Conservation (phyloP, 305 asterid genomes). For the Fraxinus sp. region DNA sequence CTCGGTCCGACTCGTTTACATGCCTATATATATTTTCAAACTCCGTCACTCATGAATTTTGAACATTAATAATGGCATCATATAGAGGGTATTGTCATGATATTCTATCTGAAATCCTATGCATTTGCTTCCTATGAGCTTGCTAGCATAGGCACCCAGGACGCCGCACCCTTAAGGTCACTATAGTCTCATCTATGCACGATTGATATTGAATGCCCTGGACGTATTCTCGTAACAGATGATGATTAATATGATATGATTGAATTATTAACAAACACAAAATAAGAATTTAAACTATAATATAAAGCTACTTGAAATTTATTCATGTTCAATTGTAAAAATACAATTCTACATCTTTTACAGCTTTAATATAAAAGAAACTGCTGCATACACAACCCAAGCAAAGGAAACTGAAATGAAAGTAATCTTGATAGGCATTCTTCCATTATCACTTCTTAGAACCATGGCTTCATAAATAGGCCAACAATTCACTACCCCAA, state of each 20-base stretch:
- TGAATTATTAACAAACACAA: neutral
- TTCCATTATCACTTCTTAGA: conserved; percentile 51
- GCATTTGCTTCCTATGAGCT: too few relatives aligned
- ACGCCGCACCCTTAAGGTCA: too few relatives aligned
- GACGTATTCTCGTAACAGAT: neutral
- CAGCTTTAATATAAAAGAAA: conserved; percentile 25
- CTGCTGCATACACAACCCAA: conserved; percentile 26
- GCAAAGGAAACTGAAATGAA: conserved; percentile 30
- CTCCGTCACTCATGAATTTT: too few relatives aligned
- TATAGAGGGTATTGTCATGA: too few relatives aligned
- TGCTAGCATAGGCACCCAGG: neutral
- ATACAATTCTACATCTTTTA: neutral
- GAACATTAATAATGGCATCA: too few relatives aligned
- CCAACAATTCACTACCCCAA: conserved; percentile 46
- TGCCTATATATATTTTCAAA: too few relatives aligned
- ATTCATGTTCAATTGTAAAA: neutral
- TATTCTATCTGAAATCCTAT: too few relatives aligned
- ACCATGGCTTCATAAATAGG: conserved; percentile 71
- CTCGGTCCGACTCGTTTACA: too few relatives aligned
- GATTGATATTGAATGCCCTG: neutral
- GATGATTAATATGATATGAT: neutral
- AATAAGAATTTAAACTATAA: neutral
- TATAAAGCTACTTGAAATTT: neutral
- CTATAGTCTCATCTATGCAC: too few relatives aligned
- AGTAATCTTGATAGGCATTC: conserved; percentile 47